Conservation (phyloP, 768 basidiomycete species). For the Boletus rubescentipes region DNA sequence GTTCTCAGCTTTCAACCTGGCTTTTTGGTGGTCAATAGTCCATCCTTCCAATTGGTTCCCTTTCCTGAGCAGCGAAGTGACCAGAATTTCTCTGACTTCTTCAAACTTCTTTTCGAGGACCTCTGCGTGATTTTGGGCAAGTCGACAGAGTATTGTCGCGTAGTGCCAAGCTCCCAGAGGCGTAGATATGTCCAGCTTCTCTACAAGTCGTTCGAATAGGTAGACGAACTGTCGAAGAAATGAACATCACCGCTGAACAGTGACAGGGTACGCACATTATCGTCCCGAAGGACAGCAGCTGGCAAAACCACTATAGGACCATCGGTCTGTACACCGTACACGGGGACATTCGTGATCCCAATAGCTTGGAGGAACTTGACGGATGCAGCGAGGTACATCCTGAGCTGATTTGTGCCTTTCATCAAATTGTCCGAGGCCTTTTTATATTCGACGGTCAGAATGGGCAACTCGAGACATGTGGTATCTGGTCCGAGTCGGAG, state of each 20-base stretch:
- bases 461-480: slow-evolving; percentile 1
- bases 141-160: slow-evolving; percentile 6
- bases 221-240: background rate
- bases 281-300: background rate
- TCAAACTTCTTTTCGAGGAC: background rate
- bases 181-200: slow-evolving; percentile 5
- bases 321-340: slow-evolving; percentile 10
- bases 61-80: background rate
- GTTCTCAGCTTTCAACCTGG: background rate
- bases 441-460: slow-evolving; percentile 7
- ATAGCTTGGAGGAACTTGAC: slow-evolving; percentile 6
- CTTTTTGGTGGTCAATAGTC: background rate
- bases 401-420: slow-evolving; percentile 4
- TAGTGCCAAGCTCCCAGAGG: slow-evolving; percentile 10
- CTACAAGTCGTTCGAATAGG: slow-evolving; percentile 3
- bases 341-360: background rate
- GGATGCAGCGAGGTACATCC: slow-evolving; percentile 9
- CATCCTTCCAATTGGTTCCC: background rate
- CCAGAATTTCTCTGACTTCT: background rate
- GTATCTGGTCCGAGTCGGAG: background rate
- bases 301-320: slow-evolving; percentile 1
- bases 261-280: background rate
- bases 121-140: slow-evolving; percentile 1
- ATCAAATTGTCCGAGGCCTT: background rate
- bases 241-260: background rate